These are phyloP conservation scores for Ulmus americana DNA, from an alignment of 331 rosid genomes.

Conservation along the genomic window DNA sequence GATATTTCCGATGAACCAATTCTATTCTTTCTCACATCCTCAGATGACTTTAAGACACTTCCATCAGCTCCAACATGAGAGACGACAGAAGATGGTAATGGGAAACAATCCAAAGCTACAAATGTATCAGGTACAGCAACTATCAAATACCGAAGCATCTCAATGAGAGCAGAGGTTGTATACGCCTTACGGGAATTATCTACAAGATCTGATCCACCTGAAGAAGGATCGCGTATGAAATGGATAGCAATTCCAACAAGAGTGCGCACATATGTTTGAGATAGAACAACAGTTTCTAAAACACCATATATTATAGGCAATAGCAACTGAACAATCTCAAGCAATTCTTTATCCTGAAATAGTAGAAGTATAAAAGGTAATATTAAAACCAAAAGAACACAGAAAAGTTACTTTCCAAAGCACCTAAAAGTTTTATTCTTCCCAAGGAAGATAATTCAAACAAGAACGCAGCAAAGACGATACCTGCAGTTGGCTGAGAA, in stretches of 20 bases:
- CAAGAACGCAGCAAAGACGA: background rate
- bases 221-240: slow-evolving; percentile 75
- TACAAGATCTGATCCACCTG: slow-evolving; percentile 93
- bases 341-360: slow-evolving; percentile 74
- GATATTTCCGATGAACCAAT: slow-evolving; percentile 48
- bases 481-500: slow-evolving; percentile 86
- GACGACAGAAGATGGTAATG: slow-evolving; percentile 68
- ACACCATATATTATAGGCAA: slow-evolving; percentile 88
- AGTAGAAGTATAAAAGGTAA: slow-evolving; percentile 14
- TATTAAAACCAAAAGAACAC: slow-evolving; percentile 25
- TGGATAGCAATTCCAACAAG: slow-evolving; percentile 74
- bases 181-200: slow-evolving; percentile 88
- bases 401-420: slow-evolving; percentile 8
- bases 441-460: background rate
- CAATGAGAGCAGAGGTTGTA: slow-evolving; percentile 70
- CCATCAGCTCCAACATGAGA: slow-evolving; percentile 67
- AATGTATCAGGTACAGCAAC: slow-evolving; percentile 85
- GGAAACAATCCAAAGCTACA: slow-evolving; percentile 95
- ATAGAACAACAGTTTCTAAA: slow-evolving; percentile 70
- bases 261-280: slow-evolving; percentile 83
- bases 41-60: slow-evolving; percentile 56
- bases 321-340: slow-evolving; percentile 79
- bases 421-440: background rate
- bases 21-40: slow-evolving; percentile 52
- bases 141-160: slow-evolving; percentile 89